Evolutionary conservation across 2,329 filamentous ascomycete genomes (phyloP).

Genomic region (Cryphonectria japonica): DNA sequence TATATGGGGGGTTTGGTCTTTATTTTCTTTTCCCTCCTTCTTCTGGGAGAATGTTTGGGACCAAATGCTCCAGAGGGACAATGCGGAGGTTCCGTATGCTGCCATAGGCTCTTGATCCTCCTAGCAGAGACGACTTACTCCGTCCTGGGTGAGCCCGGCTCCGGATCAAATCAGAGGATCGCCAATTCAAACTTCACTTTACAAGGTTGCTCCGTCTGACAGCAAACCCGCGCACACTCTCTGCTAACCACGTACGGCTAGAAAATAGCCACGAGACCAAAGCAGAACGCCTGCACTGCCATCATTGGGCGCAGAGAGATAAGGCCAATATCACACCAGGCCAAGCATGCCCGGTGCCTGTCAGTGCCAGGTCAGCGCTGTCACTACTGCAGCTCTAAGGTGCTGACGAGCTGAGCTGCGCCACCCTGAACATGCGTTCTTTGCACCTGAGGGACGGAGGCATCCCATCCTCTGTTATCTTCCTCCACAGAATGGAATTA

Average conservation of each 20-base stretch:
- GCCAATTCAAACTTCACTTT: not conserved
- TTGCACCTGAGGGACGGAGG: slow-evolving; percentile 5
- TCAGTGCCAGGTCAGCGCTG: no score
- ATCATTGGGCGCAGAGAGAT: not conserved
- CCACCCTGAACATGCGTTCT: slow-evolving; percentile 1
- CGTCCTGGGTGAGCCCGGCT: not conserved
- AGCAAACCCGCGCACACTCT: not conserved
- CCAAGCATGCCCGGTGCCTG: not conserved
- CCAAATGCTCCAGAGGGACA: not conserved
- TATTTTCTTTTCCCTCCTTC: not conserved
- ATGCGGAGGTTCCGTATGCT: not conserved
- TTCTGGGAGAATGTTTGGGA: not conserved
- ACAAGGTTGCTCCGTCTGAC: not conserved
- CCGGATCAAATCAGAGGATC: not conserved
- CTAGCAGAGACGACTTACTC: not conserved
- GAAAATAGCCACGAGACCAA: not conserved
- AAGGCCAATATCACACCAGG: not conserved
- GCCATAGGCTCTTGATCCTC: not conserved
- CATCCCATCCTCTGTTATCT: not conserved
- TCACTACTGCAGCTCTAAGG: not conserved
- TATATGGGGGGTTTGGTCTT: not conserved
- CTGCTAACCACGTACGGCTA: not conserved
- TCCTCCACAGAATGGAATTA: no score
- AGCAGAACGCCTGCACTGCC: not conserved
- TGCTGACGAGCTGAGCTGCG: slow-evolving; percentile 19